These are phyloP conservation scores for Kalanchoe fedtschenkoi DNA, from an alignment of 164 flowering plant species.

Conservation along the genomic window DNA sequence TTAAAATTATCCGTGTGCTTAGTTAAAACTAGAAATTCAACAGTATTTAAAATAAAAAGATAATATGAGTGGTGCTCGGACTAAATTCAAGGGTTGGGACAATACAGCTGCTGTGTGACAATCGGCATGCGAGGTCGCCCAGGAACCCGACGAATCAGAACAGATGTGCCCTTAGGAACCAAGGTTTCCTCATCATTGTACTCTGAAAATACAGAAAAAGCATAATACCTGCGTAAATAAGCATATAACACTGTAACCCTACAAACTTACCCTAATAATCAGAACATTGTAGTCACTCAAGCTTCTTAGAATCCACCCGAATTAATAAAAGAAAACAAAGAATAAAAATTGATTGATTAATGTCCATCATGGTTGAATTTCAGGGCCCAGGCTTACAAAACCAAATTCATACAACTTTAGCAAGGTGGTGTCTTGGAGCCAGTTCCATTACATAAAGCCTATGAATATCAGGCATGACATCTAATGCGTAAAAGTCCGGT, in stretches of 20 bases:
- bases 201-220: slow-evolving; percentile 75
- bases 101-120: slow-evolving; percentile 75
- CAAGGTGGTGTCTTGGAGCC: background rate
- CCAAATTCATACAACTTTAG: background rate
- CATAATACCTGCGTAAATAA: slow-evolving; percentile 11
- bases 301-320: background rate
- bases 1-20: too few relatives aligned
- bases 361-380: background rate
- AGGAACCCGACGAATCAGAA: slow-evolving; percentile 89
- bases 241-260: slow-evolving; percentile 27
- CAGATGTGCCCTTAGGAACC: slow-evolving; percentile 93
- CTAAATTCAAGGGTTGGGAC: slow-evolving; percentile 25
- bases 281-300: background rate
- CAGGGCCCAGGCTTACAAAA: background rate
- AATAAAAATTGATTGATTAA: background rate
- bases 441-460: background rate
- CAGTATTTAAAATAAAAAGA: background rate
- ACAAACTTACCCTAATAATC: too few relatives aligned
- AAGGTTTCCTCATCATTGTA: slow-evolving; percentile 79
- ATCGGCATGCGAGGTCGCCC: slow-evolving; percentile 90
- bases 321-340: background rate
- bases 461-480: background rate
- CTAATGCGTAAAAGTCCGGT: background rate
- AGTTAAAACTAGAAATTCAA: too few relatives aligned
- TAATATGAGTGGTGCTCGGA: background rate